A percentile compares a stretch with the other conserved stretches of the same genome.
Conservation (phyloP, 1,284 basidiomycete species). For the Ganoderma resinaceum region DNA sequence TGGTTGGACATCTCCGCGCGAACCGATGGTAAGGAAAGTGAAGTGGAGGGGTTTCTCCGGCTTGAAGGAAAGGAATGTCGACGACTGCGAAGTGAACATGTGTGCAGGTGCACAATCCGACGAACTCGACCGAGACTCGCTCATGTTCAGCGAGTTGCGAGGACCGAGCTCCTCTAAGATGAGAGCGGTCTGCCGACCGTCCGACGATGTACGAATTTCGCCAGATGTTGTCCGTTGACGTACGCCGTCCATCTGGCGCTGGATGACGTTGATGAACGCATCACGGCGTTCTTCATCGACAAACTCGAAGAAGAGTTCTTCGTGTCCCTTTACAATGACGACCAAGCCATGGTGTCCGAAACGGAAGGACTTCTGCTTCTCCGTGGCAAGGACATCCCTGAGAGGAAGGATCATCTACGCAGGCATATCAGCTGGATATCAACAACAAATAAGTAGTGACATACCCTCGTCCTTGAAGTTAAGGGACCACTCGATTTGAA, state of each 20-base stretch:
- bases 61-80: constrained; percentile 95
- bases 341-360: constrained; percentile 91
- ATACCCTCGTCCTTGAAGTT: constrained; percentile 77
- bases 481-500: constrained; percentile 87
- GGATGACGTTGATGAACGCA: constrained; percentile 77
- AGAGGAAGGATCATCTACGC: constrained; percentile 93
- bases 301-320: constrained; percentile 98
- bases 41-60: constrained; percentile 85
- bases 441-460: constrained; percentile 31
- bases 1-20: constrained; percentile 92
- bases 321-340: constrained; percentile 92
- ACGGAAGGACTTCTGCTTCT: constrained; percentile 87
- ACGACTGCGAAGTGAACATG: constrained; percentile 94
- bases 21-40: constrained; percentile 95
- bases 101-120: constrained; percentile 80
- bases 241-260: constrained; percentile 83
- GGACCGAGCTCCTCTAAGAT: constrained; percentile 78
- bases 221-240: constrained; percentile 54
- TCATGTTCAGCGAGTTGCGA: constrained; percentile 44
- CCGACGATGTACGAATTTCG: constrained; percentile 49
- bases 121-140: constrained; percentile 47
- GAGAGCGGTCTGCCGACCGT: constrained; percentile 68
- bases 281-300: constrained; percentile 78
- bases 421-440: background rate
- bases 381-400: constrained; percentile 83